Conservation (phyloP, 2,329 filamentous ascomycete species). For the Chaetomiaceae sp. region DNA sequence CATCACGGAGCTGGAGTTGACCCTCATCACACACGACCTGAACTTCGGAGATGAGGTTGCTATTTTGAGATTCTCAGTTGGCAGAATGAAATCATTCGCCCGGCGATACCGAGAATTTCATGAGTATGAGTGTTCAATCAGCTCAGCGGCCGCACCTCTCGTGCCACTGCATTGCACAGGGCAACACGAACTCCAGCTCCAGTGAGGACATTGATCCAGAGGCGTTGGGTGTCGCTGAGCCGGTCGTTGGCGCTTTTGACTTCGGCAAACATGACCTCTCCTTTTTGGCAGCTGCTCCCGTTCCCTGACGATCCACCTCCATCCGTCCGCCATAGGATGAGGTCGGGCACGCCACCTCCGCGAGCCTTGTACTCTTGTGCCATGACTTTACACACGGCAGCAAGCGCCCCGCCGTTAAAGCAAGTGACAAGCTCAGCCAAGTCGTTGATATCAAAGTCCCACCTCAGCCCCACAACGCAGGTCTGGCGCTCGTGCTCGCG, state of each 20-base stretch:
- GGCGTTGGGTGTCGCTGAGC: conserved; percentile 87
- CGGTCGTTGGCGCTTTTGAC: conserved; percentile 87
- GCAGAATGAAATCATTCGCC: neutral
- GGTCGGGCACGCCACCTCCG: conserved; percentile 83
- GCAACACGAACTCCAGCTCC: conserved; percentile 83
- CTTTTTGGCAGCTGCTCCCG: conserved; percentile 35
- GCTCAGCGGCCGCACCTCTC: conserved; percentile 44
- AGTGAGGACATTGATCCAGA: conserved; percentile 94
- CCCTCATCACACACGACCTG: neutral
- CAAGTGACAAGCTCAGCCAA: conserved; percentile 72
- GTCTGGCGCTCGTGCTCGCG: conserved; percentile 66
- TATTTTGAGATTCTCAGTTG: conserved; percentile 6
- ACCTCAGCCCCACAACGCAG: conserved; percentile 87
- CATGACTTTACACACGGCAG: conserved; percentile 85
- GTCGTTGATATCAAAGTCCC: conserved; percentile 78
- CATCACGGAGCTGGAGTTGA: neutral
- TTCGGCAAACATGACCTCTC: conserved; percentile 70
- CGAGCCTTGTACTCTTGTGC: conserved; percentile 89
- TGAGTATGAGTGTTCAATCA: conserved; percentile 15
- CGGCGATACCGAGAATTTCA: neutral
- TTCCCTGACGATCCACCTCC: conserved; percentile 21
- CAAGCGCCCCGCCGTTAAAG: conserved; percentile 76
- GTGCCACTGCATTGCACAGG: conserved; percentile 62
- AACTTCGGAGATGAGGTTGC: conserved; percentile 11
- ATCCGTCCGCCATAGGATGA: conserved; percentile 73